These are phyloP conservation scores for Trichoderma asperelloides DNA, from an alignment of 495 filamentous ascomycete genomes.

Conservation along the genomic window DNA sequence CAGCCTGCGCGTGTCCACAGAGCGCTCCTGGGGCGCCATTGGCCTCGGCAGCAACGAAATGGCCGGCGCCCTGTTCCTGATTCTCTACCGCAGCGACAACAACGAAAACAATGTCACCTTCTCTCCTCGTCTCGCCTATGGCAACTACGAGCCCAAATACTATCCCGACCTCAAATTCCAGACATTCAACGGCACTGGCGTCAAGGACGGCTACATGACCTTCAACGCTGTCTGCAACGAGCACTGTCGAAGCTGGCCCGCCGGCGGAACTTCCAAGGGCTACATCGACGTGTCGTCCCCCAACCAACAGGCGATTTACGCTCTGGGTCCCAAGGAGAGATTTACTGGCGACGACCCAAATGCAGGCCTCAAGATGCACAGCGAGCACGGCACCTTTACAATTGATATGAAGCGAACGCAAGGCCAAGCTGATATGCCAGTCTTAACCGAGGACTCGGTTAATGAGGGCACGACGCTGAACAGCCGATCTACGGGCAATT, in stretches of 20 bases:
- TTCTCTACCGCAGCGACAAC: slow-evolving; percentile 34
- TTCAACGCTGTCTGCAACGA: slow-evolving; percentile 34
- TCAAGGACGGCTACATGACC: slow-evolving; percentile 31
- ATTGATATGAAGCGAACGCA: slow-evolving; percentile 43
- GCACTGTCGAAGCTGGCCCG: slow-evolving; percentile 38
- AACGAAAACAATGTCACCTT: slow-evolving; percentile 40
- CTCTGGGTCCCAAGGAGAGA: slow-evolving; percentile 31
- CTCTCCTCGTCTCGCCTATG: slow-evolving; percentile 34
- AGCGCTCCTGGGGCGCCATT: slow-evolving; percentile 37
- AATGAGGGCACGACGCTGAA: slow-evolving; percentile 17
- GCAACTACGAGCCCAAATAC: slow-evolving; percentile 38
- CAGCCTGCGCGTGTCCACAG: slow-evolving; percentile 34
- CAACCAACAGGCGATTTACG: slow-evolving; percentile 42
- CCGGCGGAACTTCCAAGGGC: slow-evolving; percentile 14
- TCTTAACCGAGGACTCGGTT: slow-evolving; percentile 14
- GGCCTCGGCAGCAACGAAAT: slow-evolving; percentile 44
- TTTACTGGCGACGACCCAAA: slow-evolving; percentile 27
- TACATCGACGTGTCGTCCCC: slow-evolving; percentile 30
- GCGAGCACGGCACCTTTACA: slow-evolving; percentile 40
- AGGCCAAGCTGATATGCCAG: slow-evolving; percentile 24
- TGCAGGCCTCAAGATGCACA: slow-evolving; percentile 38
- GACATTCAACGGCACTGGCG: slow-evolving; percentile 31
- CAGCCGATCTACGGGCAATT: slow-evolving; percentile 19
- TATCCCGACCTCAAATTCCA: slow-evolving; percentile 30
- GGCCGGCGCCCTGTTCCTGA: slow-evolving; percentile 42